Evolutionary conservation across 2,329 filamentous ascomycete species (phyloP), one percentile per base, ranked within the genome.

Genomic region (Calonectria pteridis): DNA sequence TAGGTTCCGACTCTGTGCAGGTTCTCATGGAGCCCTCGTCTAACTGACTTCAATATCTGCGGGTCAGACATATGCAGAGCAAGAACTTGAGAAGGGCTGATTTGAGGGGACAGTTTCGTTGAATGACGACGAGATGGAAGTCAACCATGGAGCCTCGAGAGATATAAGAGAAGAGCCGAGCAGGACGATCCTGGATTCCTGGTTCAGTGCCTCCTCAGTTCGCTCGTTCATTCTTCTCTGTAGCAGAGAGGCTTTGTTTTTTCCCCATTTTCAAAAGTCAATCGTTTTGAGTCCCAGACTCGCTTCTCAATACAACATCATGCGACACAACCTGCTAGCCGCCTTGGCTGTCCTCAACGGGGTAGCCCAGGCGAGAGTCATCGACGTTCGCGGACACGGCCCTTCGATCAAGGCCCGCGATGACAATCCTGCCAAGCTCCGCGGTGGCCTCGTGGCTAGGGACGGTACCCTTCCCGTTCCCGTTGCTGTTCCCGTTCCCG

Each of bases 291-390:
- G 67, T 62, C 62, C 14, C 53, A 58, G 37, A 55, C 68, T 64
- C 33, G 43, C 35, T 31, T 31, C 20, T 35, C 23, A 67, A 35
- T 35, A 55, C 33, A 71, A 53, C 71, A 73, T 49, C 23, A 82
- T 82, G 80, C 77, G 75, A 55, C 75, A 71, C 75, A 77, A 77
- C 63, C 37, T 75, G 46, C 63, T 82, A 68, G 78, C 75, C 75
- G 53, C 77, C 18, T 50, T 80, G 78, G 79, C 78, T 63, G 46
- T 80, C 23, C 67, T 76, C 40, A 76, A 72, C 55, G 75, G 78
- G 59, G 63, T 79, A 50, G 75, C 77, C 63, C 77, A 80, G 37
- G 79, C 78, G 28, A 69, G 70, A 43, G 51, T 74, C 23, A 26
- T 33, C 23, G 46, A 55, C 31, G 66, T 73, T 33, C 59, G 66